Evolutionary conservation across 73 alveolate genomes (phyloP).

Genomic region (Paramecium sexaurelia): DNA sequence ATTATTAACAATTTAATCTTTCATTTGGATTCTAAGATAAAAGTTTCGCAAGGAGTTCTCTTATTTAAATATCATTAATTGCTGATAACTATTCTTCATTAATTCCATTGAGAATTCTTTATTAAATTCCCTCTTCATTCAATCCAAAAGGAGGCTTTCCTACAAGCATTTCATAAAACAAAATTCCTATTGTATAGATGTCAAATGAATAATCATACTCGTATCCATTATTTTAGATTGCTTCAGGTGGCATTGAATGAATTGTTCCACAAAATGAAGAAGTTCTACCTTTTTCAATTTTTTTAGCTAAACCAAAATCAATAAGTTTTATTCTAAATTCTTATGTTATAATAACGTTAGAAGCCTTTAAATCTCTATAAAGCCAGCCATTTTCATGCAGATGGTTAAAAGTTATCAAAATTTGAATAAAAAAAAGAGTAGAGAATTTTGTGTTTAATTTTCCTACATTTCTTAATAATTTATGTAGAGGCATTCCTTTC

Average conservation of each 20-base stretch:
- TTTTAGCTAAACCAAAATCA: slow-evolving; percentile 76
- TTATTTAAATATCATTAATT: background rate
- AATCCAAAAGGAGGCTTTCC: slow-evolving; percentile 69
- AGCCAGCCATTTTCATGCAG: slow-evolving; percentile 66
- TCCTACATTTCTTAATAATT: slow-evolving; percentile 46
- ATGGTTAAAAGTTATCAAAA: slow-evolving; percentile 7
- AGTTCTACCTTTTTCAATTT: slow-evolving; percentile 58
- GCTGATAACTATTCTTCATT: background rate
- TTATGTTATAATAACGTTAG: slow-evolving; percentile 51
- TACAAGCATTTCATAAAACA: slow-evolving; percentile 52
- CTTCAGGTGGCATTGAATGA: slow-evolving; percentile 63
- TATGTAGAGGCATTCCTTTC: slow-evolving; percentile 66
- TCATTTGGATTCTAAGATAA: background rate
- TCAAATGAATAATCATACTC: slow-evolving; percentile 58
- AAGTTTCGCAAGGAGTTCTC: background rate
- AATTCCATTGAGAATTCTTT: slow-evolving; percentile 42
- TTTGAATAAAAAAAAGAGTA: background rate
- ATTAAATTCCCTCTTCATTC: slow-evolving; percentile 20
- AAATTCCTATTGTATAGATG: slow-evolving; percentile 52
- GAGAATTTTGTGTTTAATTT: slow-evolving; percentile 15
- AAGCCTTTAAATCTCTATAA: slow-evolving; percentile 69
- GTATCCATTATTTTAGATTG: background rate
- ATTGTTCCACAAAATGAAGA: slow-evolving; percentile 59
- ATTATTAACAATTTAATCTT: background rate
- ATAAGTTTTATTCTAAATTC: slow-evolving; percentile 58